Evolutionary conservation across 371 early-diverging fungal species (phyloP).

Genomic region (Syncephalastrum contaminatum): DNA sequence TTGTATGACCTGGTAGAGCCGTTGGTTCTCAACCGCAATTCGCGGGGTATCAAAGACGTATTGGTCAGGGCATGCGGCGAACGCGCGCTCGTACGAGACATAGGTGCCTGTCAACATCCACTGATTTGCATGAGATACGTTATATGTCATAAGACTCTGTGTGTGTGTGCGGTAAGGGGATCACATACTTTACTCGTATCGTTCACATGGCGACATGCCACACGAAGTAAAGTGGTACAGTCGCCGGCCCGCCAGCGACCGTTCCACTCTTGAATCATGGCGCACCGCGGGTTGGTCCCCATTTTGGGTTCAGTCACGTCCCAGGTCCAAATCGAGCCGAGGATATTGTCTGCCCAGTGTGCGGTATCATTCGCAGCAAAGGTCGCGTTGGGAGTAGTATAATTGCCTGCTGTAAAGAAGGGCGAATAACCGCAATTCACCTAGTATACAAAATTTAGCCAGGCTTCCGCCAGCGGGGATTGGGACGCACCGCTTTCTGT

Average conservation of each 20-base stretch:
- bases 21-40: conserved; percentile 23
- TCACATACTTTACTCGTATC: conserved; percentile 21
- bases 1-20: conserved; percentile 11
- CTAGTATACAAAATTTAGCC: conserved; percentile 4
- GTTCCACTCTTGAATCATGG: conserved; percentile 23
- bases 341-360: conserved; percentile 24
- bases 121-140: background rate
- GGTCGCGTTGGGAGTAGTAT: conserved; percentile 9
- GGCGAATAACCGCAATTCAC: conserved; percentile 38
- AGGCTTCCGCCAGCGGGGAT: background rate
- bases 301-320: conserved; percentile 31
- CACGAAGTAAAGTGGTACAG: conserved; percentile 23
- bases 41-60: conserved; percentile 38
- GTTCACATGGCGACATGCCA: conserved; percentile 26
- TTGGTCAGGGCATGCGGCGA: conserved; percentile 27
- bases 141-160: background rate
- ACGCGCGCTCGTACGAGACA: conserved; percentile 30
- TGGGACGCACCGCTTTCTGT: conserved; percentile 20
- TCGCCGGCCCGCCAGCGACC: conserved; percentile 36
- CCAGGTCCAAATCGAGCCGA: conserved; percentile 47
- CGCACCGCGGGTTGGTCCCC: conserved; percentile 18
- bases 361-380: conserved; percentile 13
- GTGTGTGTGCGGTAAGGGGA: background rate
- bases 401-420: conserved; percentile 26
- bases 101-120: conserved; percentile 31